Evolutionary conservation across 495 filamentous ascomycete species (phyloP).

Genomic region (Xylona heveae): DNA sequence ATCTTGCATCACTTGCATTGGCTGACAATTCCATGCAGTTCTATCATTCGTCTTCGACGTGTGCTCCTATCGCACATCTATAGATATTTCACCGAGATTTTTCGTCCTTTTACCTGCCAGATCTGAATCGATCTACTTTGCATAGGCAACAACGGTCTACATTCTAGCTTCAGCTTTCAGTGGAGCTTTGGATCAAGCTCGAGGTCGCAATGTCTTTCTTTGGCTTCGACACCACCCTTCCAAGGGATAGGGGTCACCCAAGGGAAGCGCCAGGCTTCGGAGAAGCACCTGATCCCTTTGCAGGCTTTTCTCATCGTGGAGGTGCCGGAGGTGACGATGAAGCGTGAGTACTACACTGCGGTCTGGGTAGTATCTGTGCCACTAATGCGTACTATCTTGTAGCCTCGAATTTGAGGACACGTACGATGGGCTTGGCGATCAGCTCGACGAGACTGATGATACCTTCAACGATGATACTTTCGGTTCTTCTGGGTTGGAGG

Average conservation of each 20-base stretch:
- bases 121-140: no score
- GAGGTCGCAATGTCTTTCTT: constrained; percentile 85
- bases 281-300: constrained; percentile 73
- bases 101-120: no score
- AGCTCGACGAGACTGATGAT: constrained; percentile 82
- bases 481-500: constrained; percentile 27
- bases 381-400: constrained; percentile 1
- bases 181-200: no score
- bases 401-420: constrained; percentile 93
- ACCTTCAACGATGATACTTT: constrained; percentile 99
- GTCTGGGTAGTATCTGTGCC: constrained; percentile 5
- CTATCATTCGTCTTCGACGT: no score
- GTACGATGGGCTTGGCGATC: constrained; percentile 86
- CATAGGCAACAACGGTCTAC: no score
- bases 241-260: constrained; percentile 37
- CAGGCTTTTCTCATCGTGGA: constrained; percentile 39
- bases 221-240: constrained; percentile 52
- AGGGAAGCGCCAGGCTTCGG: constrained; percentile 45
- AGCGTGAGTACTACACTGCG: constrained; percentile 31
- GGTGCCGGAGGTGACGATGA: constrained; percentile 34
- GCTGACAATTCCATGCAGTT: no score
- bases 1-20: no score
- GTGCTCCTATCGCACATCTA: no score
- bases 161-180: no score
- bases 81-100: no score